Evolutionary conservation across 2,329 filamentous ascomycete species (phyloP), one percentile per base, ranked within the genome.

Genomic region (Ophiocordyceps unilateralis): DNA sequence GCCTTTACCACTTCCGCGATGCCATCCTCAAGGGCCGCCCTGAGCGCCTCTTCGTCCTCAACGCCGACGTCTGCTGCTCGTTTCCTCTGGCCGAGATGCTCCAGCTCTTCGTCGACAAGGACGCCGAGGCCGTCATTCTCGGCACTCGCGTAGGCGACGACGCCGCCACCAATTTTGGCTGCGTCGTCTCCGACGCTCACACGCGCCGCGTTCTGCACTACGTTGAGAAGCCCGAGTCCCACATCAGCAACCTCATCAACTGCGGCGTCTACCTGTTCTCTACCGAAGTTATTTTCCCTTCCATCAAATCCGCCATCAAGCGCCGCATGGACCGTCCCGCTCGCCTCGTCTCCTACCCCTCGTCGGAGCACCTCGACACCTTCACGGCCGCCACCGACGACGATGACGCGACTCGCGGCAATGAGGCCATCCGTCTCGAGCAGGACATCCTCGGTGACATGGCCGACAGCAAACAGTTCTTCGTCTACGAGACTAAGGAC

Each of bases 161-260:
- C 45, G 83, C 88, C 19, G 89, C 91, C 26, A 83, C 76, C 55
- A 96, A 96, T 71, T 98, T 96, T 60, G 91, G 91, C 49, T 98
- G 91, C 72, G 93, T 96, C 57, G 91, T 96, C 45, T 91, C 84
- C 44, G 91, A 98, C 63, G 69, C 82, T 38, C 86, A 95, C 66
- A 93, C 84, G 50, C 88, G 89, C 61, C 86, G 89, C 51, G 91
- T 98, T 39, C 79, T 96, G 47, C 91, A 98, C 69, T 96, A 98
- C 66, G 91, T 98, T 60, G 91, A 96, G 74, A 96, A 96, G 71
- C 91, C 91, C 51, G 89, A 98, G 65, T 87, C 83, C 44, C 84
- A 93, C 64, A 95, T 98, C 64, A 93, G 84, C 58, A 95, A 95
- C 68, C 73, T 98, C 52, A 98, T 98, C 74, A 98, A 96, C 72